Evolutionary conservation across 2,329 filamentous ascomycete species (phyloP), one percentile per base, ranked within the genome.

Genomic region (Pseudovirgaria hyperparasitica): DNA sequence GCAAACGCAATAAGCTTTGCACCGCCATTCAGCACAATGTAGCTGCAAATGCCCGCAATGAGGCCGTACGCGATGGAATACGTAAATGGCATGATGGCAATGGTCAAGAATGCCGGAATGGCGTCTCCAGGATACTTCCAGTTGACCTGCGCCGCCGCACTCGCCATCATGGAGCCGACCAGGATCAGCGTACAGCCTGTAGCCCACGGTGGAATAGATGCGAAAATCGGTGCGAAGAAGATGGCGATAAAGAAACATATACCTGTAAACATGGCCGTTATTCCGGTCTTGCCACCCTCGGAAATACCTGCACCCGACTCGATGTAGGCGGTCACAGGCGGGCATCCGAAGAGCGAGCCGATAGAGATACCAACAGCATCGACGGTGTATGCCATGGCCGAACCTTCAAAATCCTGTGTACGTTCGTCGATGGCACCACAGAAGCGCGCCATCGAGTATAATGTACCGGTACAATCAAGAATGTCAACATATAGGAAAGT

Each of bases 401-500:
- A 86, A 31, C 82, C 80, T 52, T 92, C 82, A 35, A 92, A 92
- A 47, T 92, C 84, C 45, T 85, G 77, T 0, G 82, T 90, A 26
- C 72, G 67, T 40, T 82, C 77, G 40, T 92, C 80, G 45, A 92
- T 76, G 30, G 80, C 71, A 23, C 80, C 73, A 38, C 76, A 77
- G 52, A 87, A 90, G 16, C 77, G 75, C 11, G 84, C 84, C 82
- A 92, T 92, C 12, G 81, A 81, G 58, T 92, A 92, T 32, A 92
- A 60, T 1, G 82, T 92, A 41, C 82, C 84, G 0, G 84, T 92
- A 38, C 73, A 76, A 52, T 92, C 84, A 23, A 92, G 70, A 34
- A 92, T 87, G 44, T 92, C 84, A 38, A 92, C 82, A 44, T 92
- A 92, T 13, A 92, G 65, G 58, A 92, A 92, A 3, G 84, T 92